Conservation (phyloP, 345 rosid species). For the Schrenkiella parvula region DNA sequence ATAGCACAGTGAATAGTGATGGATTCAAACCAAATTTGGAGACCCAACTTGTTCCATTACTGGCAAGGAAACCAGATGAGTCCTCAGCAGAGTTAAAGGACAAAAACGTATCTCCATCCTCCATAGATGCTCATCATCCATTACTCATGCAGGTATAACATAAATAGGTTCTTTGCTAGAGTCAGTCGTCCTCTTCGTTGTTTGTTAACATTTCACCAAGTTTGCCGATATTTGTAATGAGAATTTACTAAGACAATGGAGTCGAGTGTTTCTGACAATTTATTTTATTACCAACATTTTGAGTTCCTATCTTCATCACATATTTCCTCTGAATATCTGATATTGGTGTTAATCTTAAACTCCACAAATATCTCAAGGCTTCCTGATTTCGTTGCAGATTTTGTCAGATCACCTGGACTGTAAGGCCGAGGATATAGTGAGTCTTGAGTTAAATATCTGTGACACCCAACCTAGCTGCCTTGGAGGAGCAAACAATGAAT, state of each 20-base stretch:
- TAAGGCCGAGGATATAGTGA: slow-evolving; percentile 58
- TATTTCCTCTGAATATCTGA: background rate
- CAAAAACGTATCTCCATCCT: slow-evolving; percentile 36
- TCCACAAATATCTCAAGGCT: background rate
- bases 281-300: background rate
- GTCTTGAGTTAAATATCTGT: slow-evolving; percentile 85
- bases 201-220: background rate
- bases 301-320: background rate
- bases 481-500: slow-evolving; percentile 88
- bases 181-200: background rate
- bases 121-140: slow-evolving; percentile 72
- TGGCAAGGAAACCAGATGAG: slow-evolving; percentile 63
- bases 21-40: slow-evolving; percentile 95
- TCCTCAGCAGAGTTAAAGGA: slow-evolving; percentile 45
- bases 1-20: slow-evolving; percentile 83
- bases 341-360: background rate
- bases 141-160: slow-evolving; percentile 74
- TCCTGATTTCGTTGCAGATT: slow-evolving; percentile 41
- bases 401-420: slow-evolving; percentile 70
- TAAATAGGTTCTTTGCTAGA: background rate
- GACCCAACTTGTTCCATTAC: slow-evolving; percentile 76
- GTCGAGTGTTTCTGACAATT: background rate
- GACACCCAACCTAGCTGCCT: slow-evolving; percentile 98
- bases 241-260: background rate
- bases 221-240: background rate